phyloP scores from a whole-genome alignment of 1,284 basidiomycete genomes.

The Tilletiopsis washingtonensis region DNA sequence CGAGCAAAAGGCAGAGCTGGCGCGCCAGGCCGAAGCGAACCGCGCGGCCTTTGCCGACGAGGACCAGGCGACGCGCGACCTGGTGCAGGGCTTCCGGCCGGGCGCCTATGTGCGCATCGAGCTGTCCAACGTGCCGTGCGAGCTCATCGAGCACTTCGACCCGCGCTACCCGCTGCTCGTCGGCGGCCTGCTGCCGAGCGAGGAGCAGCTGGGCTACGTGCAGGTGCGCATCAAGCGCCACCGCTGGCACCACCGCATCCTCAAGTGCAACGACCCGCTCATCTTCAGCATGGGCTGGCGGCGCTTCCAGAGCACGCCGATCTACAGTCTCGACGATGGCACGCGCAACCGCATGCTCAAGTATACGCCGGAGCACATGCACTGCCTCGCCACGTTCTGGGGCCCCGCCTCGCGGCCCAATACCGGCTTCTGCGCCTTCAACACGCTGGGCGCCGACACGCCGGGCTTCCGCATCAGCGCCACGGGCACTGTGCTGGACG shows the following conservation, averaged over 20 bases:
- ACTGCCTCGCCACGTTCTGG: conserved; percentile 86
- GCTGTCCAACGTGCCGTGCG: conserved; percentile 72
- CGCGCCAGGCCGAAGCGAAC: conserved; percentile 75
- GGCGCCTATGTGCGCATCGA: conserved; percentile 93
- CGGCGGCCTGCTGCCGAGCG: conserved; percentile 82
- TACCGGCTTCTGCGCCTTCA: conserved; percentile 93
- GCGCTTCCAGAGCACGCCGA: conserved; percentile 86
- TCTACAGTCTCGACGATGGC: conserved; percentile 86
- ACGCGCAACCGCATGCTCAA: conserved; percentile 92
- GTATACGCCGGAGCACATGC: conserved; percentile 99
- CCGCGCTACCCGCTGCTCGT: conserved; percentile 82
- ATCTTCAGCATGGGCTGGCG: conserved; percentile 94
- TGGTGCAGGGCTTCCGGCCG: conserved; percentile 82
- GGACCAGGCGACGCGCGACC: conserved; percentile 67
- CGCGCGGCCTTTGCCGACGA: conserved; percentile 75
- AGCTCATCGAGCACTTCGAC: conserved; percentile 89
- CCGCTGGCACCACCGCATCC: conserved; percentile 81
- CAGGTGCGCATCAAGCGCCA: conserved; percentile 95
- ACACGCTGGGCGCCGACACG: conserved; percentile 62
- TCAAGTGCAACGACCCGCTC: conserved; percentile 96
- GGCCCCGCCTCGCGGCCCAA: conserved; percentile 52
- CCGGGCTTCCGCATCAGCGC: conserved; percentile 82
- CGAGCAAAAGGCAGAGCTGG: conserved; percentile 81
- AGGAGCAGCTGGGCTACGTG: conserved; percentile 81
- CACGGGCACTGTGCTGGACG: conserved; percentile 87